These are phyloP conservation scores for Avena eriantha DNA, from an alignment of 176 grass and related monocot genomes.

Conservation along the genomic window DNA sequence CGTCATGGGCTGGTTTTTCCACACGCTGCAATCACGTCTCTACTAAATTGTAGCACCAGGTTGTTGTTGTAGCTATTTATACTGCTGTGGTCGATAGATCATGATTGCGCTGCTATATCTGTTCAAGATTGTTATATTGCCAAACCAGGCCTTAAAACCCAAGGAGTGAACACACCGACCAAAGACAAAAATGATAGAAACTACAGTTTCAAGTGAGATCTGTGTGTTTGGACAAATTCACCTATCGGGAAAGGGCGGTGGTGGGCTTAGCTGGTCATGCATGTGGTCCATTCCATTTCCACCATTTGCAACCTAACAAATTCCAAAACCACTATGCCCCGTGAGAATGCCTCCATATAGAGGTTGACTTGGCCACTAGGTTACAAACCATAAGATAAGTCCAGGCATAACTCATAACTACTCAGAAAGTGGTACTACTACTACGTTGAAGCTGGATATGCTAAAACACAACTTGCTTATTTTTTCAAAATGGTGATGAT, in stretches of 20 bases:
- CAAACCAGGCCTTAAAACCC: background rate
- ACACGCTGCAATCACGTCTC: background rate
- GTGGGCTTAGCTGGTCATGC: conserved; percentile 21
- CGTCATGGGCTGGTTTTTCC: background rate
- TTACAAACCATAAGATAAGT: background rate
- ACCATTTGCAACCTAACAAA: conserved; percentile 32
- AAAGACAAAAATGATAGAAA: background rate
- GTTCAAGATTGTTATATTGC: background rate
- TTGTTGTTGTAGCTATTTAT: background rate
- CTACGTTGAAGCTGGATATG: background rate
- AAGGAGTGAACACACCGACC: background rate
- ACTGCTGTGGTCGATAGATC: background rate
- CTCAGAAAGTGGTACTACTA: background rate
- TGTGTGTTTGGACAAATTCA: conserved; percentile 28
- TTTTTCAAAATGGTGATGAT: too few relatives aligned
- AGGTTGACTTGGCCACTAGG: conserved; percentile 34
- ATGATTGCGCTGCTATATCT: background rate
- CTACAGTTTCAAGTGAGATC: conserved; percentile 3
- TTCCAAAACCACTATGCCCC: background rate
- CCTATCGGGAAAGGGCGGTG: conserved; percentile 19
- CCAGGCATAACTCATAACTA: background rate
- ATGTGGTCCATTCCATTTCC: conserved; percentile 16
- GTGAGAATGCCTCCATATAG: background rate
- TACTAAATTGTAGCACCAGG: background rate
- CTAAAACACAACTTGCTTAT: conserved; percentile 23